These are phyloP conservation scores for Termitomyces bulborhizus DNA, from an alignment of 768 basidiomycete species.

Conservation along the genomic window DNA sequence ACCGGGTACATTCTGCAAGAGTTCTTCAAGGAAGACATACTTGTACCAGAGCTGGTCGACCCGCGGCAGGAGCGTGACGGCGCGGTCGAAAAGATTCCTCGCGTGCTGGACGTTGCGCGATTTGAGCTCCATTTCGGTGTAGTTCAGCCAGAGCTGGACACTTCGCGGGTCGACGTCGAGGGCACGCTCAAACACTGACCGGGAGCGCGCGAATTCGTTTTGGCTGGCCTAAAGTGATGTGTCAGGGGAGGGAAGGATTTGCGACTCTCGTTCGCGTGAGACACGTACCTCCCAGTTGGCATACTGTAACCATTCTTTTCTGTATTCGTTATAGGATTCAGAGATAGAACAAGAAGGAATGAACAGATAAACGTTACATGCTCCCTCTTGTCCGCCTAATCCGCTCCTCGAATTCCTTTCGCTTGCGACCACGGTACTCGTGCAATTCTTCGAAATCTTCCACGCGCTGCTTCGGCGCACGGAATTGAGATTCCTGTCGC, in stretches of 20 bases:
- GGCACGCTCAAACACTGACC: conserved; percentile 95
- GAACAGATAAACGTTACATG: conserved; percentile 45
- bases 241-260: not conserved
- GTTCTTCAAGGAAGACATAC: conserved; percentile 97
- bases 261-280: not conserved
- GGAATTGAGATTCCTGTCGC: conserved; percentile 86
- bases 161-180: conserved; percentile 91
- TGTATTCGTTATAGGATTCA: conserved; percentile 18
- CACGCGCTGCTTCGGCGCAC: conserved; percentile 90
- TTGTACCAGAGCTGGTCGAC: conserved; percentile 99
- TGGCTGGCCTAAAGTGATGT: conserved; percentile 61
- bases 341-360: not conserved
- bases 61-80: conserved; percentile 92
- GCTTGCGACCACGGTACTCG: conserved; percentile 88
- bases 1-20: conserved; percentile 92
- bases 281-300: conserved; percentile 74
- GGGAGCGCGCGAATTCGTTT: conserved; percentile 91
- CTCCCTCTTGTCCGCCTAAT: conserved; percentile 73
- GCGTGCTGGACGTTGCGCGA: conserved; percentile 96
- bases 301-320: conserved; percentile 85
- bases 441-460: conserved; percentile 92
- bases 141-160: conserved; percentile 88
- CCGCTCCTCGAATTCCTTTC: conserved; percentile 92
- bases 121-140: conserved; percentile 97
- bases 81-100: conserved; percentile 94